Conservation (phyloP, 345 rosid species). For the Jatropha curcas region DNA sequence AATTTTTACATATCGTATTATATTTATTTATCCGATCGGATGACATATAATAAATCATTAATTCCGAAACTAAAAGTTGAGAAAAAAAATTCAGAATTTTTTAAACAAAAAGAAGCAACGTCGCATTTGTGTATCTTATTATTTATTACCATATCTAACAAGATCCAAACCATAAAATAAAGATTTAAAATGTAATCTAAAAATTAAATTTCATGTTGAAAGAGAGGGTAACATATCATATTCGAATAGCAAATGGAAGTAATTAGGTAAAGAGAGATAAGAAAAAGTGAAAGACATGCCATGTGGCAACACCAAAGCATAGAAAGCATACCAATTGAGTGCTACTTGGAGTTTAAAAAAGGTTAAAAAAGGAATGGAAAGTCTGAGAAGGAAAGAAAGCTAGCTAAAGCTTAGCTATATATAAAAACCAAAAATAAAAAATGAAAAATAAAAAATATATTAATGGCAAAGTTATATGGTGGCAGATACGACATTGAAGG, state of each 20-base stretch:
- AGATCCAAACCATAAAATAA: too few relatives aligned
- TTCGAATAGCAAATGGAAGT: conserved; percentile 28
- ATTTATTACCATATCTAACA: too few relatives aligned
- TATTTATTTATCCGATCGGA: too few relatives aligned
- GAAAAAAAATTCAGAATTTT: too few relatives aligned
- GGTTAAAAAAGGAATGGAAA: conserved; percentile 31
- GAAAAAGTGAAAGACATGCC: conserved; percentile 19
- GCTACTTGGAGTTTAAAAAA: conserved; percentile 51
- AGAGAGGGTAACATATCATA: conserved; percentile 30
- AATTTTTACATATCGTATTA: too few relatives aligned
- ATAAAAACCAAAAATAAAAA: not conserved
- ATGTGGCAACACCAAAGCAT: conserved; percentile 26
- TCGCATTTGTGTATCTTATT: too few relatives aligned
- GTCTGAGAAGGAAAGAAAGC: conserved; percentile 55
- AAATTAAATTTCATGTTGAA: too few relatives aligned
- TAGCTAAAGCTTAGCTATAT: not conserved
- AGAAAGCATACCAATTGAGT: conserved; percentile 35
- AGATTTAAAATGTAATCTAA: too few relatives aligned
- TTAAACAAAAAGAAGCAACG: too few relatives aligned
- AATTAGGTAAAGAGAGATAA: conserved; percentile 13
- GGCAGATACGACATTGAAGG: conserved; percentile 89
- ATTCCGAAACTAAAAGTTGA: too few relatives aligned
- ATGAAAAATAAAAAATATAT: conserved; percentile 23
- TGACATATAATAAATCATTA: too few relatives aligned
- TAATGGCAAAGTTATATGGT: conserved; percentile 49